phyloP scores from a whole-genome alignment of 352 stramenopile genomes.

The Phytophthora pini region DNA sequence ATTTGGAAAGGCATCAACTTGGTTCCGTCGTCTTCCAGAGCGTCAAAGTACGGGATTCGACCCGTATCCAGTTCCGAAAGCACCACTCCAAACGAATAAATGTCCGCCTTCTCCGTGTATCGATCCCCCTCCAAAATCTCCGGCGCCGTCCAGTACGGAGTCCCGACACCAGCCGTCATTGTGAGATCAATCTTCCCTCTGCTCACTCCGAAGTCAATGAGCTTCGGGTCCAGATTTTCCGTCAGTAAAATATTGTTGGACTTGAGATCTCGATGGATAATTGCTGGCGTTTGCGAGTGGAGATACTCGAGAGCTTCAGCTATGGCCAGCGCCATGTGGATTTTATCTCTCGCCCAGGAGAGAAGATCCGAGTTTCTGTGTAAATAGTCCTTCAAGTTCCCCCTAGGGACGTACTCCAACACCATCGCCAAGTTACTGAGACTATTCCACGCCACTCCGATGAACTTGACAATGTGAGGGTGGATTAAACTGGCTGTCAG shows the following conservation, averaged over 20 bases:
- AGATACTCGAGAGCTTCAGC: conserved; percentile 43
- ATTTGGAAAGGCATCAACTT: conserved; percentile 44
- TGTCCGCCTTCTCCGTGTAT: conserved; percentile 67
- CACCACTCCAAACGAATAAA: conserved; percentile 77
- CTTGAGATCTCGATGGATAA: conserved; percentile 50
- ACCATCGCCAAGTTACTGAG: conserved; percentile 44
- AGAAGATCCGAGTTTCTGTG: conserved; percentile 20
- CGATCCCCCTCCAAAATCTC: conserved; percentile 67
- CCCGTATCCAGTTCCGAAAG: conserved; percentile 51
- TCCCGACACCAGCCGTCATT: conserved; percentile 77
- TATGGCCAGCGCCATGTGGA: conserved; percentile 44
- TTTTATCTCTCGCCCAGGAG: conserved; percentile 44
- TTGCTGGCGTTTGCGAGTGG: conserved; percentile 22
- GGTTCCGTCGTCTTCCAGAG: conserved; percentile 10
- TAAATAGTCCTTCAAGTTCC: conserved; percentile 32
- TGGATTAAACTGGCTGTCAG: conserved; percentile 55
- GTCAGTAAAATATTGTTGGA: conserved; percentile 79
- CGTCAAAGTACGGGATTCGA: conserved; percentile 41
- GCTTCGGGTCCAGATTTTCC: conserved; percentile 58
- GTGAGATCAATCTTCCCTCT: conserved; percentile 24
- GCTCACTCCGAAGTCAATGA: conserved; percentile 87
- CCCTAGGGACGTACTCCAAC: conserved; percentile 32
- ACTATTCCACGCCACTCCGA: conserved; percentile 63
- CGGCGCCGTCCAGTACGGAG: conserved; percentile 81
- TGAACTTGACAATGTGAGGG: conserved; percentile 54